A percentile compares a stretch with the other conserved stretches of the same genome.
Evolutionary conservation across 768 basidiomycete species (phyloP).

Genomic region (Podaxis sp.): DNA sequence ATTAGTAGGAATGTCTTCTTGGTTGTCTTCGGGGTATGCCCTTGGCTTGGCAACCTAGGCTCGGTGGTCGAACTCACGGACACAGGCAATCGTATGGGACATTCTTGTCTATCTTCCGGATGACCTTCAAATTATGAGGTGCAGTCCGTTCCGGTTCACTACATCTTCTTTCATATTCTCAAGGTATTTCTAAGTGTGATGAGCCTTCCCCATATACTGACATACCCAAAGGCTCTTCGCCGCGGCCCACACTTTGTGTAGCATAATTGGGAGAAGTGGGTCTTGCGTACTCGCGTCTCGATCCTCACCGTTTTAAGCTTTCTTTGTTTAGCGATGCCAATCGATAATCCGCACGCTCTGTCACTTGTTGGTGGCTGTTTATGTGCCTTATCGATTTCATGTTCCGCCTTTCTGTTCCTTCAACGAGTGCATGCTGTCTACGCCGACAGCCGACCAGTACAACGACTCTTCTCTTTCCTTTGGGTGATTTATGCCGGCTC

Average conservation of each 20-base stretch:
- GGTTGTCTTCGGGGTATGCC: background rate
- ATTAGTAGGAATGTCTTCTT: background rate
- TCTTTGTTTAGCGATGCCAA: background rate
- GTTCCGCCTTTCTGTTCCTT: conserved; percentile 30
- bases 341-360: background rate
- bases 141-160: background rate
- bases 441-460: conserved; percentile 19
- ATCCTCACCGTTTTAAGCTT: background rate
- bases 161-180: conserved; percentile 3
- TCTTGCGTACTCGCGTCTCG: background rate
- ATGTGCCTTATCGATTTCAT: background rate
- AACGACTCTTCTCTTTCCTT: conserved; percentile 25
- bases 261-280: background rate
- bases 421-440: conserved; percentile 32
- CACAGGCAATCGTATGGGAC: background rate
- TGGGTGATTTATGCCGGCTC: conserved; percentile 27
- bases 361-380: background rate
- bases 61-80: background rate
- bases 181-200: background rate
- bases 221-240: background rate
- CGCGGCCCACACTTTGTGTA: background rate
- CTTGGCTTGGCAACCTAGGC: background rate
- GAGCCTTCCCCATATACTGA: background rate
- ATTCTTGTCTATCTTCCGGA: background rate
- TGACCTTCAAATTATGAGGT: background rate